phyloP scores from a whole-genome alignment of 108 stramenopile genomes.

The Discostella stelligeroides region DNA sequence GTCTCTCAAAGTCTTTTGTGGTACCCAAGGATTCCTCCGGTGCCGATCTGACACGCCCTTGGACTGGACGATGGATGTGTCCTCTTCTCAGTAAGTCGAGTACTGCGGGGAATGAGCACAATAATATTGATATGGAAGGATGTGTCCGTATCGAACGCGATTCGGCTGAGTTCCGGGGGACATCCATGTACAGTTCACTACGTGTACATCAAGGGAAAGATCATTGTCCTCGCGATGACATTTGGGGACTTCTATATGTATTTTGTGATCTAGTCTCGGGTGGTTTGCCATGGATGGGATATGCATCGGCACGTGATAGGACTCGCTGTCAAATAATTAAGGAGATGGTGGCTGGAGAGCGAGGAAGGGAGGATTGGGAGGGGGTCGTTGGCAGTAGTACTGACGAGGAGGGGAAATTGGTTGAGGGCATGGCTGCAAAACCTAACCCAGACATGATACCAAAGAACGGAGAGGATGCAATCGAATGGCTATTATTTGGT shows the following conservation, averaged over 20 bases:
- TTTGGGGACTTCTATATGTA: slow-evolving; percentile 87
- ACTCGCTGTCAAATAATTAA: slow-evolving; percentile 72
- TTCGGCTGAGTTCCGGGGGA: slow-evolving; percentile 83
- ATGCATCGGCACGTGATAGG: slow-evolving; percentile 77
- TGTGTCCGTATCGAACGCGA: slow-evolving; percentile 70
- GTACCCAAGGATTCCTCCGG: slow-evolving; percentile 67
- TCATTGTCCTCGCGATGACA: slow-evolving; percentile 80
- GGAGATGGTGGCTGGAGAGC: slow-evolving; percentile 71
- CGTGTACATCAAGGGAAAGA: slow-evolving; percentile 84
- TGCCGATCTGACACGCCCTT: slow-evolving; percentile 62
- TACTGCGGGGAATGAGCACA: background rate
- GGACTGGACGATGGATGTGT: slow-evolving; percentile 67
- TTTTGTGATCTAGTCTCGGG: slow-evolving; percentile 89
- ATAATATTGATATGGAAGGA: slow-evolving; percentile 12
- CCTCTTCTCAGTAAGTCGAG: slow-evolving; percentile 18
- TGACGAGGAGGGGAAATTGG: slow-evolving; percentile 16
- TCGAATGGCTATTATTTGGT: slow-evolving; percentile 68
- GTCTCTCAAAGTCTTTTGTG: slow-evolving; percentile 81
- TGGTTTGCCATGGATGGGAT: slow-evolving; percentile 86
- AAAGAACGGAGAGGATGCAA: slow-evolving; percentile 53
- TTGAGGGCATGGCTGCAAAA: slow-evolving; percentile 17
- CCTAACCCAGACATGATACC: slow-evolving; percentile 36
- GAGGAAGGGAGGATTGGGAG: slow-evolving; percentile 38
- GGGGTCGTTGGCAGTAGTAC: slow-evolving; percentile 7
- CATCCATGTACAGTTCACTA: slow-evolving; percentile 82